Percentiles rank a stretch among this genome's conserved stretches.
phyloP scores from a whole-genome alignment of 2,329 filamentous ascomycete species.

The Aspergillus spinulosporus region DNA sequence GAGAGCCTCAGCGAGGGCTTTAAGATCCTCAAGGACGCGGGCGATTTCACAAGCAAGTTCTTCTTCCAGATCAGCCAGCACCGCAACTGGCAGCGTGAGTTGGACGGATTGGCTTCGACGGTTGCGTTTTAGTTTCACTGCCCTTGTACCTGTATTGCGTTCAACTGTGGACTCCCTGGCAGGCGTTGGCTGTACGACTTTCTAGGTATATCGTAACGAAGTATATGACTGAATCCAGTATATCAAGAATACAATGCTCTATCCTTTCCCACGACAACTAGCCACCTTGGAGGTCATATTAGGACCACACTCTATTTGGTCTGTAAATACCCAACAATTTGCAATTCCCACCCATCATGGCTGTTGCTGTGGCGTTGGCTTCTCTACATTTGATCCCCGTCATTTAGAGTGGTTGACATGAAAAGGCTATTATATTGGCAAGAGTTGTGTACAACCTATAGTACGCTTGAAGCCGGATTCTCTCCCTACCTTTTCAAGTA shows the following conservation, averaged over 20 bases:
- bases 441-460: no score
- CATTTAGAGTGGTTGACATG: no score
- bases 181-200: not conserved
- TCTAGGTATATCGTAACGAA: not conserved
- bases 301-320: no score
- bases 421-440: no score
- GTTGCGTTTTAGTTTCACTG: slow-evolving; percentile 52
- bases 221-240: not conserved
- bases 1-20: slow-evolving; percentile 35
- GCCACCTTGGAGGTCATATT: no score
- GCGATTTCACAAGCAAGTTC: slow-evolving; percentile 69
- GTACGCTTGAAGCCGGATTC: no score
- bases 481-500: no score
- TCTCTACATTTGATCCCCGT: no score
- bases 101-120: slow-evolving; percentile 69
- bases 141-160: not conserved
- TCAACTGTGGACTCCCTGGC: not conserved
- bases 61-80: slow-evolving; percentile 70
- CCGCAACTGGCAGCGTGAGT: slow-evolving; percentile 72
- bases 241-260: not conserved
- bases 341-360: no score
- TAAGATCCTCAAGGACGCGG: slow-evolving; percentile 63
- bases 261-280: not conserved
- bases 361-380: no score
- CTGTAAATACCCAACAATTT: no score